Evolutionary conservation across 2,329 filamentous ascomycete species (phyloP).

Genomic region (Trichophyton mentagrophytes): DNA sequence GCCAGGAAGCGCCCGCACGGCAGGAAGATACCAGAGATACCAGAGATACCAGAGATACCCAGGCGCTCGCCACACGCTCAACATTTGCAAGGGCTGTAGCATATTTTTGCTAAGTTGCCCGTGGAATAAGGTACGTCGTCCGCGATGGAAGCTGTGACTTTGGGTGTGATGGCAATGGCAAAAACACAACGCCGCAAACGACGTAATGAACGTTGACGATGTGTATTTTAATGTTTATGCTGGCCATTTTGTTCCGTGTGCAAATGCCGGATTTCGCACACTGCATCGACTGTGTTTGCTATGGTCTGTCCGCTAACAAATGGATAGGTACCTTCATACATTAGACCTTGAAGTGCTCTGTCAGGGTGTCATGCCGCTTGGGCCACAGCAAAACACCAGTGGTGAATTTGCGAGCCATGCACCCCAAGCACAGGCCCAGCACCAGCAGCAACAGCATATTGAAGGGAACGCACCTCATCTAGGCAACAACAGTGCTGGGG

Average conservation of each 20-base stretch:
- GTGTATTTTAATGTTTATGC: background rate
- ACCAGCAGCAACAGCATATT: background rate
- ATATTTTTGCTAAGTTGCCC: too few relatives aligned
- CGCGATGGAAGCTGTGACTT: too few relatives aligned
- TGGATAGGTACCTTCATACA: background rate
- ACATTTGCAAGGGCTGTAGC: too few relatives aligned
- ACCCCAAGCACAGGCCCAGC: slow-evolving; percentile 4
- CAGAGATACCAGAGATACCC: too few relatives aligned
- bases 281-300: background rate
- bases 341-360: background rate
- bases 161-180: too few relatives aligned
- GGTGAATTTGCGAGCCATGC: slow-evolving; percentile 8
- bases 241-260: background rate
- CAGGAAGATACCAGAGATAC: too few relatives aligned
- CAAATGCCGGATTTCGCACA: background rate
- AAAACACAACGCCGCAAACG: too few relatives aligned
- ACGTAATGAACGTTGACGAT: background rate
- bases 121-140: too few relatives aligned
- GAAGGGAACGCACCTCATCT: slow-evolving; percentile 5
- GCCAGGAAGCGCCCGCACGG: too few relatives aligned
- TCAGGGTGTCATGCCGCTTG: background rate
- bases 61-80: too few relatives aligned
- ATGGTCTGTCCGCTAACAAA: background rate
- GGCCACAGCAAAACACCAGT: background rate
- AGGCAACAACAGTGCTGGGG: slow-evolving; percentile 1